phyloP scores from a whole-genome alignment of 1,284 basidiomycete species.

The Pyrrhoderma noxium region DNA sequence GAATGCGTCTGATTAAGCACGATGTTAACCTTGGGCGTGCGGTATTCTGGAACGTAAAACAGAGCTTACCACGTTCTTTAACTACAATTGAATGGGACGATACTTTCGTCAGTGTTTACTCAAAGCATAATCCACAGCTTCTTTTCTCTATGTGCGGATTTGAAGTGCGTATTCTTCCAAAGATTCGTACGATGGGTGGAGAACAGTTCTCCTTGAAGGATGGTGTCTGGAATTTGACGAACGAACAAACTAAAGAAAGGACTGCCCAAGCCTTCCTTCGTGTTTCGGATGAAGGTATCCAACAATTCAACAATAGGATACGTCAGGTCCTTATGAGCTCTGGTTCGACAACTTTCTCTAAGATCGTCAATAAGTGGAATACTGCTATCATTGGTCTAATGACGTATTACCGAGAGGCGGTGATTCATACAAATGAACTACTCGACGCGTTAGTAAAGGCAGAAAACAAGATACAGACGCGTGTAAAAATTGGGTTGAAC shows the following conservation, averaged over 20 bases:
- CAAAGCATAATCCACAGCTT: conserved; percentile 95
- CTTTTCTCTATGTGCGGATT: conserved; percentile 99
- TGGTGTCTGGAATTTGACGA: conserved; percentile 95
- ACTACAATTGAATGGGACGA: conserved; percentile 99
- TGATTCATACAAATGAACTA: conserved; percentile 95
- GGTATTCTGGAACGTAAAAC: conserved; percentile 99
- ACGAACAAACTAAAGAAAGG: conserved; percentile 94
- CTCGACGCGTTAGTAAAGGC: conserved; percentile 93
- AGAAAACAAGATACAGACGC: conserved; percentile 98
- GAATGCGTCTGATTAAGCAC: conserved; percentile 99
- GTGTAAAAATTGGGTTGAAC: conserved; percentile 98
- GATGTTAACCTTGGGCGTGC: conserved; percentile 98
- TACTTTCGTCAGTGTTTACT: conserved; percentile 94
- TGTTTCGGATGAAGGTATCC: conserved; percentile 94
- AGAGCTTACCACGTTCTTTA: conserved; percentile 89
- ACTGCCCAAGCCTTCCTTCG: conserved; percentile 97
- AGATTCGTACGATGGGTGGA: conserved; percentile 89
- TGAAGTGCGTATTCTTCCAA: conserved; percentile 94
- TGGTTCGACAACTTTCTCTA: conserved; percentile 97
- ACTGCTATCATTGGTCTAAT: conserved; percentile 90
- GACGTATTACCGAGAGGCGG: conserved; percentile 99
- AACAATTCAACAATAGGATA: conserved; percentile 94
- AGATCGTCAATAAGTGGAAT: conserved; percentile 99
- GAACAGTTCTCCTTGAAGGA: conserved; percentile 97
- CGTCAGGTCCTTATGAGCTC: conserved; percentile 98